Base-by-base conservation (phyloP, 345 rosid species). In the Triadica sebifera region DNA sequence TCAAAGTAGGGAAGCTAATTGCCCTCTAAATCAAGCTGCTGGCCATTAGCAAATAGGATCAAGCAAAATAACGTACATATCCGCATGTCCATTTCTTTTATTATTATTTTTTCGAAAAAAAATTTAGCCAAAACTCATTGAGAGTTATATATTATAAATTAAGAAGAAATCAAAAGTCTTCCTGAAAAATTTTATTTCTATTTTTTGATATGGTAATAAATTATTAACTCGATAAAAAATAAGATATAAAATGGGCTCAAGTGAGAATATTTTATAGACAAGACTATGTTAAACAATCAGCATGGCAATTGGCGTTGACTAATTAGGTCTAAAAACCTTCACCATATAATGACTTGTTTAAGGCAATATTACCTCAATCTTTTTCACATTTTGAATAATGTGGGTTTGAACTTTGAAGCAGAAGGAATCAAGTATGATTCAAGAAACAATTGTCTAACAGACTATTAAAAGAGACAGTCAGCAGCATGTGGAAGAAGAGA, bases 391-490 rank as follows among this genome's bases (percentile, higher is more conserved):
- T 39, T 74, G 55, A 41, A 22, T 20, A 47, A 59, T 34, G 38
- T 34, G 38, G 64, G 63, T 50, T 50, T 37, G 45, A 17, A 12
- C 34, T 29, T 60, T 53, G 43, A 55, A 69, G 49, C 39, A 72
- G 22, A 12, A 41, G 81, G 79, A 82, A 75, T 85, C 81, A 68
- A 74, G 76, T 78, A 70, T 47, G 56, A 20, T 67, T 49, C 17
- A 45, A 46, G 19, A 4, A 19, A 34, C 20, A 69, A 50, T 55
- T 29, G 50, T 73, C 5, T 64, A 69, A 53, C 65, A 55, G 24
- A 47, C 50, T 52, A 61, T 52, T n/a, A 29, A 65, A 34, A 63
- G 72, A 71, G 24, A 70, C 64, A 71, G 76, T 82, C 83, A 83
- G 84, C 88, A 76, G 0, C 78, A 63, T 69, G 71, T 76, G 74